Conservation (phyloP, 2,329 filamentous ascomycete species). For the Aquanectria penicillioides region DNA sequence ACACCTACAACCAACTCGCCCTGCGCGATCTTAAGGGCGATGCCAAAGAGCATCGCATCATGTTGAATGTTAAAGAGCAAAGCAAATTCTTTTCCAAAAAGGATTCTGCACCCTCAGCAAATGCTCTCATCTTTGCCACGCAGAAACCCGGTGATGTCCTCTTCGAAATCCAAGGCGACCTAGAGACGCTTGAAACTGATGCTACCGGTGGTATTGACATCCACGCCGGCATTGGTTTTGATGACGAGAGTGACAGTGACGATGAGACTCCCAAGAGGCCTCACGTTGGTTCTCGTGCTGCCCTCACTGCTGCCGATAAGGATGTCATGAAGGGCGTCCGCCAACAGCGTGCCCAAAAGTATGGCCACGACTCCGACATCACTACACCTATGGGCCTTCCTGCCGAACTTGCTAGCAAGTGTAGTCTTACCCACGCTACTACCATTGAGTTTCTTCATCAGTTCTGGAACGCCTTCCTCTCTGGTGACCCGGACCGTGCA, state of each 20-base stretch:
- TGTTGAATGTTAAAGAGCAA: conserved; percentile 89
- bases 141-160: conserved; percentile 78
- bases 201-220: conserved; percentile 66
- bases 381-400: conserved; percentile 65
- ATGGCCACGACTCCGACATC: conserved; percentile 59
- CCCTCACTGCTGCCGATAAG: conserved; percentile 70
- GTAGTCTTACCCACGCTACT: conserved; percentile 83
- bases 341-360: conserved; percentile 69
- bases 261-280: conserved; percentile 64
- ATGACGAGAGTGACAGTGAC: conserved; percentile 76
- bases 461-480: conserved; percentile 94
- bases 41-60: conserved; percentile 78
- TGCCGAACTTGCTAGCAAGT: conserved; percentile 66
- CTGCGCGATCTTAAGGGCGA: conserved; percentile 84
- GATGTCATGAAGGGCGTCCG: conserved; percentile 74
- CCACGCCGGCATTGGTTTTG: conserved; percentile 71
- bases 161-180: conserved; percentile 68
- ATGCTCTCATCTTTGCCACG: conserved; percentile 67
- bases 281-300: conserved; percentile 76
- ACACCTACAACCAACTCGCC: conserved; percentile 78
- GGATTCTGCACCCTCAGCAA: conserved; percentile 57
- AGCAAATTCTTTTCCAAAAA: conserved; percentile 80
- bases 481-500: conserved; percentile 83
- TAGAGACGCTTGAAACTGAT: conserved; percentile 63
- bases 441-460: conserved; percentile 96